Percentiles rank a stretch among this genome's conserved stretches.
Evolutionary conservation across 2,329 filamentous ascomycete genomes (phyloP).

Genomic region (Ilyonectria sp.): DNA sequence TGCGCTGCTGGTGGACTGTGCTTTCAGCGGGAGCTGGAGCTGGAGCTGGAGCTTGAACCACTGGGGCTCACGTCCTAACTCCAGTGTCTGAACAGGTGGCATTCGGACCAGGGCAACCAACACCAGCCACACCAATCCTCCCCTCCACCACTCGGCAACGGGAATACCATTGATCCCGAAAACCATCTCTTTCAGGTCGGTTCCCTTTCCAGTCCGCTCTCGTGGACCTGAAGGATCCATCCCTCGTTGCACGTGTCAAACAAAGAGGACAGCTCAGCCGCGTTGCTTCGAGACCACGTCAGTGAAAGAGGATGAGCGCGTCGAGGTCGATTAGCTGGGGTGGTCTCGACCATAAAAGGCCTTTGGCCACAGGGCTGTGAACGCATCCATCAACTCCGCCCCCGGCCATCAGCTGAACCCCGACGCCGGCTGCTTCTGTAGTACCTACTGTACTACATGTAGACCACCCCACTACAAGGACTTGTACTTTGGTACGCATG

Average conservation of each 20-base stretch:
- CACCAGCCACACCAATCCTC: neutral
- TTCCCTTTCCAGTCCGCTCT: neutral
- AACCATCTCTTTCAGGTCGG: too few relatives aligned
- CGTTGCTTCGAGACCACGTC: neutral
- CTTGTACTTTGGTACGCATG: neutral
- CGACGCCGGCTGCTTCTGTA: neutral
- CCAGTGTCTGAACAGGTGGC: slow-evolving; percentile 3
- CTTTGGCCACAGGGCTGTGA: slow-evolving; percentile 6
- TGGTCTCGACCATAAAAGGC: neutral
- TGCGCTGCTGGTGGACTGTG: slow-evolving; percentile 5
- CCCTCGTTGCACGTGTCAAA: neutral
- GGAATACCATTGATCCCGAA: slow-evolving; percentile 12
- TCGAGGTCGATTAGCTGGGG: neutral
- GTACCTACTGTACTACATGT: neutral
- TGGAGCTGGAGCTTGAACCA: slow-evolving; percentile 3
- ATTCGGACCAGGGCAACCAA: neutral
- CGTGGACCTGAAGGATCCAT: neutral
- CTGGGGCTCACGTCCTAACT: neutral
- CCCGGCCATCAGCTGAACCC: slow-evolving; percentile 7
- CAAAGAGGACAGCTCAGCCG: neutral
- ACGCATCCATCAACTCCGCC: slow-evolving; percentile 2
- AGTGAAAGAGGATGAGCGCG: neutral
- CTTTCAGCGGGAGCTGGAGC: slow-evolving; percentile 3
- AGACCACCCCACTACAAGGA: neutral
- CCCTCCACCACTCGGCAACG: neutral